Evolutionary conservation across 2,329 filamentous ascomycete species (phyloP).

Genomic region (Aspergillus pseudoglaucus): DNA sequence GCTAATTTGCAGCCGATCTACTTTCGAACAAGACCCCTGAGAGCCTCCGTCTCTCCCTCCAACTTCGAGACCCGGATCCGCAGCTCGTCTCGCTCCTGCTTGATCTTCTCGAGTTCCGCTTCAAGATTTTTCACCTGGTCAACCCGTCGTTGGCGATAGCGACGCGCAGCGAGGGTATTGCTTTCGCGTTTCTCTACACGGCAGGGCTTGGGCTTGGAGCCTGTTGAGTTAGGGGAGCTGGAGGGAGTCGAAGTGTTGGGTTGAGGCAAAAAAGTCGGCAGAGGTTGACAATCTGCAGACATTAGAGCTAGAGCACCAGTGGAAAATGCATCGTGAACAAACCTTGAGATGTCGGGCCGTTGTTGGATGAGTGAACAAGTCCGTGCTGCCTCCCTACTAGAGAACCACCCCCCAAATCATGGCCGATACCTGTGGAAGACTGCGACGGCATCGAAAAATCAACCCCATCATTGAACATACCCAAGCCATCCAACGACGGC

Average conservation of each 20-base stretch:
- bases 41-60: constrained; percentile 30
- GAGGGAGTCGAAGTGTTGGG: not conserved
- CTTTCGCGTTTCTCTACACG: constrained; percentile 28
- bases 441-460: not conserved
- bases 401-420: not conserved
- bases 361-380: not conserved
- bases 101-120: constrained; percentile 24
- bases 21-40: constrained; percentile 19
- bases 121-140: constrained; percentile 28
- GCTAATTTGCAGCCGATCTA: not conserved
- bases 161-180: constrained; percentile 31
- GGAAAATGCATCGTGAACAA: not conserved
- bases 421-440: not conserved
- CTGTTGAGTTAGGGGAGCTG: not conserved
- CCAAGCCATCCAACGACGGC: not conserved
- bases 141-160: constrained; percentile 30
- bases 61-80: constrained; percentile 29
- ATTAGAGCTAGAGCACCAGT: not conserved
- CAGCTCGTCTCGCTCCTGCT: constrained; percentile 30
- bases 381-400: not conserved
- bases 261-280: not conserved
- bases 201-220: constrained; percentile 1
- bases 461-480: not conserved
- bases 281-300: not conserved
- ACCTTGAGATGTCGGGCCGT: not conserved